phyloP scores from a whole-genome alignment of 495 filamentous ascomycete species.

The Penicillium argentinense region DNA sequence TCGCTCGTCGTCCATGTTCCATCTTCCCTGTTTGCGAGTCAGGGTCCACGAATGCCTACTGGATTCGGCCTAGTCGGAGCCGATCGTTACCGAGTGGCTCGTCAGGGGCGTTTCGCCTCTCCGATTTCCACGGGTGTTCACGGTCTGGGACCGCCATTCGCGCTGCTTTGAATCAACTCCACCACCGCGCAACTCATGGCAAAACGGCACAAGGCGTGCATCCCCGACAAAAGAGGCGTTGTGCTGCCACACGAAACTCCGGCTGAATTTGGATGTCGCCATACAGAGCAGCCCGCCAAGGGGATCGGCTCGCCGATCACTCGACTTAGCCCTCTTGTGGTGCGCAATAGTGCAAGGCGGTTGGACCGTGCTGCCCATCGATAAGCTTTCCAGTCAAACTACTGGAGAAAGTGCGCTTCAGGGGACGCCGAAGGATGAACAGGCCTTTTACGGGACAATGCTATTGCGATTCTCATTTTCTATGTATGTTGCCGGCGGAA shows the following conservation, averaged over 20 bases:
- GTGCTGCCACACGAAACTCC: background rate
- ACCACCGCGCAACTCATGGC: background rate
- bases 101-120: conserved; percentile 3
- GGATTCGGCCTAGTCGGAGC: background rate
- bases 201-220: background rate
- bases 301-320: conserved; percentile 7
- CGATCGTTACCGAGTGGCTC: conserved; percentile 2
- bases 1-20: background rate
- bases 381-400: background rate
- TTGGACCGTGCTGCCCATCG: conserved; percentile 1
- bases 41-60: background rate
- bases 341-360: background rate
- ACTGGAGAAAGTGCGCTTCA: background rate
- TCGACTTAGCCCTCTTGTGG: background rate
- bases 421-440: background rate
- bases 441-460: background rate
- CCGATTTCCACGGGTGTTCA: background rate
- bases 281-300: background rate
- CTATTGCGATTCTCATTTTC: no score
- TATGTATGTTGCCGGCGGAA: background rate
- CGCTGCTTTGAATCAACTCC: background rate
- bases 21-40: background rate
- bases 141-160: background rate
- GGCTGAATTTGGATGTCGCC: background rate
- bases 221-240: background rate